Evolutionary conservation across 1,139 yeast species (phyloP), one percentile per base, ranked within the genome.

Genomic region (Debaryomyces sp.): DNA sequence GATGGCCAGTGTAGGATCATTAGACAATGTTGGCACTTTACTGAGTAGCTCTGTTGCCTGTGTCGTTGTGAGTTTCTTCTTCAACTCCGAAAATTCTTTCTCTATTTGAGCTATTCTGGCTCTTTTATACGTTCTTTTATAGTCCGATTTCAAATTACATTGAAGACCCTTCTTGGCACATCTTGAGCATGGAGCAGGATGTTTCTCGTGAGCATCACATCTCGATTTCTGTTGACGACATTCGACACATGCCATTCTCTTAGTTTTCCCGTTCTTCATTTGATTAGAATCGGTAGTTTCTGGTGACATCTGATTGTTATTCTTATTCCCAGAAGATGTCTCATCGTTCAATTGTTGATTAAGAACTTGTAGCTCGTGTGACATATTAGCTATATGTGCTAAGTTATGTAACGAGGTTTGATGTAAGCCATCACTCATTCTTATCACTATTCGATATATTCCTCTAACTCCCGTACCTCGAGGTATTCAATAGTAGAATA

Each of bases 171-270:
- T 83, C 63, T 87, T 88, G 12, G 70, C 61, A 64, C 98, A 94
- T 53, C 97, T 73, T 0, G 92, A 73, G 61, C 99, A 94, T 1
- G 97, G 88, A n/a, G 75, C 73, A 0, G 97, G 96, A 40, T 83
- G 81, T 47, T 74, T 77, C 52, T 87, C 91, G 53, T 80, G 83
- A 8, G 97, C 96, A 65, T 90, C 96, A 68, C 98, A 94, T 55
- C 86, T 82, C 23, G 94, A 67, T 68, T 94, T 94, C 64, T 94
- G 99, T 66, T 94, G 99, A 17, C 99, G 80, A 63, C 99, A 94
- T 62, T 92, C 97, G 2, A 89, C 91, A 71, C 99, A 94, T 0
- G 98, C 98, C 65, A 91, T 84, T 53, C 85, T 78, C 61, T 85
- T 85, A 13, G 63, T 61, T 48, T 60, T 68, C 4, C 63, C 65